A percentile compares a stretch with the other conserved stretches of the same genome.
phyloP scores from a whole-genome alignment of 306 rosid genomes.

The Gastrolobium bilobum region DNA sequence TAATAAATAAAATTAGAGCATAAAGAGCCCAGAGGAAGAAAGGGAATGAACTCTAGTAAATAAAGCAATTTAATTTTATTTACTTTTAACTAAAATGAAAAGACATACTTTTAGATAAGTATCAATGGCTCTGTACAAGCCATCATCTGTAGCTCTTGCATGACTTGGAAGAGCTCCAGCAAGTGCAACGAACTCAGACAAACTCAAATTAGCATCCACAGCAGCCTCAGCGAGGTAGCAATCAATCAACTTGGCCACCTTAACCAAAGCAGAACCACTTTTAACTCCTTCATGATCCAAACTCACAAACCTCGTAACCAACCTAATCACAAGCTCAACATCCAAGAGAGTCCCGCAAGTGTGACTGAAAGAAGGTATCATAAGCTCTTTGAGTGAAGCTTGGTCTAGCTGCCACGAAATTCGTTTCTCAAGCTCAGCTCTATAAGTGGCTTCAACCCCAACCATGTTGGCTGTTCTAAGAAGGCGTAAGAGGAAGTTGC shows the following conservation, averaged over 20 bases:
- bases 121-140: conserved; percentile 91
- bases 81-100: conserved; percentile 13
- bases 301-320: conserved; percentile 77
- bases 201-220: conserved; percentile 66
- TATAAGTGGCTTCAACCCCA: conserved; percentile 67
- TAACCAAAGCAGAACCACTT: conserved; percentile 71
- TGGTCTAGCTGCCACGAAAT: conserved; percentile 86
- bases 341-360: conserved; percentile 85
- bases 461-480: conserved; percentile 89
- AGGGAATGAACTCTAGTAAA: neutral
- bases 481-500: conserved; percentile 87
- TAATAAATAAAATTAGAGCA: neutral
- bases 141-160: conserved; percentile 85
- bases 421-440: conserved; percentile 76
- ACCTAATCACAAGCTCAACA: conserved; percentile 70
- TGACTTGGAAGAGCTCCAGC: conserved; percentile 82
- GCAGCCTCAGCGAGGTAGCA: conserved; percentile 85
- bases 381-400: conserved; percentile 77
- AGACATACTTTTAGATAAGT: conserved; percentile 85
- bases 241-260: conserved; percentile 87
- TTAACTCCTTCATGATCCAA: conserved; percentile 64
- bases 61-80: too few species aligned
- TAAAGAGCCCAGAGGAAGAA: neutral
- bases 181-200: conserved; percentile 68
- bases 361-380: conserved; percentile 95